A percentile compares a stretch with the other conserved stretches of the same genome.
Evolutionary conservation across 1,284 basidiomycete genomes (phyloP).

Genomic region (Grifola frondosa): DNA sequence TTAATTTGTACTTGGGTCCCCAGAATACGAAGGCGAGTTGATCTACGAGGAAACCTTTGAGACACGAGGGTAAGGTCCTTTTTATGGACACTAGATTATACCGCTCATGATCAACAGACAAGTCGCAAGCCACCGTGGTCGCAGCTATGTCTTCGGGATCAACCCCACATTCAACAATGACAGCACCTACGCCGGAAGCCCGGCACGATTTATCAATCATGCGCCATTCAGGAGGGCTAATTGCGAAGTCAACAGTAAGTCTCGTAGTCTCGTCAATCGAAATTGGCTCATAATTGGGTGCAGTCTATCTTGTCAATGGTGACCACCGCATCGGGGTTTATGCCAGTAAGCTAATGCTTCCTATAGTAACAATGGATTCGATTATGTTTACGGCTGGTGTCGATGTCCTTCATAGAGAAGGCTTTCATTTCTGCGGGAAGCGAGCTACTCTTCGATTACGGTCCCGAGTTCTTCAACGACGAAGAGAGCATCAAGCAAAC

Average conservation of each 20-base stretch:
- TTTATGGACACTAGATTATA: neutral
- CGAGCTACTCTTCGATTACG: slow-evolving; percentile 51
- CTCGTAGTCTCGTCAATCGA: neutral
- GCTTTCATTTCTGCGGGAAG: slow-evolving; percentile 34
- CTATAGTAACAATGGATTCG: neutral
- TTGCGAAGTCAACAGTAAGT: slow-evolving; percentile 41
- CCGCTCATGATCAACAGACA: slow-evolving; percentile 5
- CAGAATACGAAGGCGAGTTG: slow-evolving; percentile 63
- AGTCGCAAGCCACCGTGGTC: slow-evolving; percentile 34
- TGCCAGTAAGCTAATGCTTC: slow-evolving; percentile 36
- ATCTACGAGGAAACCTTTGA: slow-evolving; percentile 41
- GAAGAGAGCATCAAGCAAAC: too few species aligned
- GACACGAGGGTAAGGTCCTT: slow-evolving; percentile 25
- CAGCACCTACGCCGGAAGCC: slow-evolving; percentile 50
- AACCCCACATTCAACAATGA: slow-evolving; percentile 38
- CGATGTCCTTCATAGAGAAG: slow-evolving; percentile 25
- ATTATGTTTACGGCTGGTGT: neutral
- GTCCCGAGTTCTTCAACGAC: slow-evolving; percentile 34
- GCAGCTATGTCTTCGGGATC: slow-evolving; percentile 50
- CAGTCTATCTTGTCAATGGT: slow-evolving; percentile 40
- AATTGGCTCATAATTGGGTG: neutral
- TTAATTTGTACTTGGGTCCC: neutral
- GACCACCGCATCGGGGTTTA: slow-evolving; percentile 51
- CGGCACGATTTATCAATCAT: slow-evolving; percentile 58
- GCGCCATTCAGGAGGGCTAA: slow-evolving; percentile 33